A percentile compares a stretch with the other conserved stretches of the same genome.
Evolutionary conservation across 2,329 filamentous ascomycete species (phyloP).

Genomic region (Cladorrhinum sp.): DNA sequence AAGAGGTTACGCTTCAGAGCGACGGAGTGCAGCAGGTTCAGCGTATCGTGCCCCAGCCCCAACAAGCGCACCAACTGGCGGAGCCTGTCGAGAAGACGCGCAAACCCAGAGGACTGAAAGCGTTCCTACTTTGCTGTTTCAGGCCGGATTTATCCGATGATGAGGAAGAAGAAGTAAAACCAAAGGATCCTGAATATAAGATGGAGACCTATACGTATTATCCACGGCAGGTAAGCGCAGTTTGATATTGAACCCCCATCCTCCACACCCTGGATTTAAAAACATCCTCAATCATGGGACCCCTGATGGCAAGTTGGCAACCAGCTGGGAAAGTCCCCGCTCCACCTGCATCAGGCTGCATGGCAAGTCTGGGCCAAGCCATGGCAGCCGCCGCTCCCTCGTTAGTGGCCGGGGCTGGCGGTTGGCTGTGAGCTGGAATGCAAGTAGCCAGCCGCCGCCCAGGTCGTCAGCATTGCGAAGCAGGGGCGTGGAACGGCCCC

Average conservation of each 20-base stretch:
- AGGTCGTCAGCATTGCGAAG: conserved; percentile 10
- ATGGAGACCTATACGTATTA: not conserved
- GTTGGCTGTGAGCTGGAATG: not conserved
- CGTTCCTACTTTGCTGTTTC: not conserved
- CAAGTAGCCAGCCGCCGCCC: conserved; percentile 2
- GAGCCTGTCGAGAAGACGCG: not conserved
- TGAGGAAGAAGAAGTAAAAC: not conserved
- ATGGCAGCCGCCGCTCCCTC: not conserved
- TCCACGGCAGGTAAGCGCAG: not conserved
- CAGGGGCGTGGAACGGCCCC: conserved; percentile 1
- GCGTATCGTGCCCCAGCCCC: not conserved
- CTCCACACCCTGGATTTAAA: not conserved
- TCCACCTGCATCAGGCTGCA: not conserved
- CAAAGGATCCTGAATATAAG: not conserved
- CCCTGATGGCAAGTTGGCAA: not conserved
- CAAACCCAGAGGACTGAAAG: not conserved
- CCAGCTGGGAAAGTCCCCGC: not conserved
- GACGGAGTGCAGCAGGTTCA: not conserved
- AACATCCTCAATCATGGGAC: not conserved
- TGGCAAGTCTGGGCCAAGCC: not conserved
- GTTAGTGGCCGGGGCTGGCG: not conserved
- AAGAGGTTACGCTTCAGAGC: not conserved
- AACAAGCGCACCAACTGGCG: not conserved
- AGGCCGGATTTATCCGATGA: not conserved
- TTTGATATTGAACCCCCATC: not conserved